Base-by-base conservation (phyloP, 495 filamentous ascomycete species). In the Friedmanniomyces endolithicus region DNA sequence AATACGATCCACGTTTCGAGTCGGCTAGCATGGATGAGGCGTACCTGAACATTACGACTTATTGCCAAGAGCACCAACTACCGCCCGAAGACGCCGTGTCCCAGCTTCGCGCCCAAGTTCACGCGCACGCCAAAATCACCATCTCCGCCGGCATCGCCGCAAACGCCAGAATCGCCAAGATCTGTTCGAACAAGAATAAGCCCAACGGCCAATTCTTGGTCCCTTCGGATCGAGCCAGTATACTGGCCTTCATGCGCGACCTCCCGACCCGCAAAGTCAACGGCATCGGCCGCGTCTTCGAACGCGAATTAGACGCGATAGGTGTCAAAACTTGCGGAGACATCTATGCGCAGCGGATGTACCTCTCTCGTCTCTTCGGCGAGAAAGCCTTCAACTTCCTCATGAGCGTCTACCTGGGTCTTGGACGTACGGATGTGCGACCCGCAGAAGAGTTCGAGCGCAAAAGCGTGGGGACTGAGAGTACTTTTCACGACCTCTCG, bases 1-100 rank as follows among this genome's bases (percentile, higher is more conserved):
- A 82, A 17, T 99, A 97, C 64, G 92, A 99, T 63, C 80, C 85
- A 11, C 76, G 87, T 1, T 97, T 94, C 61, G 87, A 97, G 67
- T 90, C 85, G 57, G 88, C 89, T 2, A 94, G 88, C 65, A 85
- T 92, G 40, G 92, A 99, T 58, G 92, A 99, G 68, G 92, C 94
- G 4, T 99, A 94, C 68, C 72, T 99, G 27, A 97, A 97, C 66
- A 88, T 97, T 52, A 98, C 92, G 1, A 70, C 85, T 45, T 98
- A 94, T 63, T 92, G 90, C 63, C 52, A 70, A 41, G 77, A 81
- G 39, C 82, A 88, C 41, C 62, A 77, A 7, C 72, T 90, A 62
- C 70, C 68, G 3, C 83, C 90, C 0, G 85, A 84, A 52, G 82
- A 87, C 20, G 83, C 74, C 1, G 86, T 95, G 6, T 68, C 77